Percentiles rank a stretch among this genome's conserved stretches.
Evolutionary conservation across 352 stramenopile genomes (phyloP).

Genomic region (Paralagenidium karlingii): DNA sequence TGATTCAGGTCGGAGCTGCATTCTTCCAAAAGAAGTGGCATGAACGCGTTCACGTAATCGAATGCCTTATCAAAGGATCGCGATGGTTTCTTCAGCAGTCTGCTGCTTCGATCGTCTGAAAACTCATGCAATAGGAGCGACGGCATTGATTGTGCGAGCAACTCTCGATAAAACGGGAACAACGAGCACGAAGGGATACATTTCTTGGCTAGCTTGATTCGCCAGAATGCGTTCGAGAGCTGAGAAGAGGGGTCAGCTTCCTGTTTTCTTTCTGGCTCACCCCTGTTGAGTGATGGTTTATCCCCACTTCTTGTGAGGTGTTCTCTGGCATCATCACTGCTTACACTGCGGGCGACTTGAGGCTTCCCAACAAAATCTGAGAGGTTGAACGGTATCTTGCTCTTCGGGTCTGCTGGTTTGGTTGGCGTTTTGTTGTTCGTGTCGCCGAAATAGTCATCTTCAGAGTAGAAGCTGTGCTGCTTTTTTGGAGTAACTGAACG

Average conservation of each 20-base stretch:
- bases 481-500: constrained; percentile 40
- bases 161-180: constrained; percentile 69
- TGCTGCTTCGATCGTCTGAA: constrained; percentile 28
- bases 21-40: constrained; percentile 72
- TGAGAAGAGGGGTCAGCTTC: constrained; percentile 2
- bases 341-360: background rate
- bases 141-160: constrained; percentile 68
- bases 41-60: constrained; percentile 68
- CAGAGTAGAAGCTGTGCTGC: constrained; percentile 61
- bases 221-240: constrained; percentile 56
- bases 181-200: constrained; percentile 52
- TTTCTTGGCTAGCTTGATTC: constrained; percentile 75
- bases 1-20: constrained; percentile 73
- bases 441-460: constrained; percentile 27
- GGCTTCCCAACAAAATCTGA: background rate
- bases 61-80: too few relatives aligned
- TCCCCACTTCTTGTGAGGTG: constrained; percentile 2
- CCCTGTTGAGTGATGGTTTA: background rate
- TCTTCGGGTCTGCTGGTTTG: background rate
- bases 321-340: constrained; percentile 2
- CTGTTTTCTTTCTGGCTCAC: background rate
- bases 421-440: background rate
- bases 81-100: too few relatives aligned
- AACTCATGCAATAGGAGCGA: constrained; percentile 56
- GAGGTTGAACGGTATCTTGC: too few relatives aligned